These are phyloP conservation scores for Ceratobasidium sp. DNA, from an alignment of 1,284 basidiomycete species.

Conservation along the genomic window DNA sequence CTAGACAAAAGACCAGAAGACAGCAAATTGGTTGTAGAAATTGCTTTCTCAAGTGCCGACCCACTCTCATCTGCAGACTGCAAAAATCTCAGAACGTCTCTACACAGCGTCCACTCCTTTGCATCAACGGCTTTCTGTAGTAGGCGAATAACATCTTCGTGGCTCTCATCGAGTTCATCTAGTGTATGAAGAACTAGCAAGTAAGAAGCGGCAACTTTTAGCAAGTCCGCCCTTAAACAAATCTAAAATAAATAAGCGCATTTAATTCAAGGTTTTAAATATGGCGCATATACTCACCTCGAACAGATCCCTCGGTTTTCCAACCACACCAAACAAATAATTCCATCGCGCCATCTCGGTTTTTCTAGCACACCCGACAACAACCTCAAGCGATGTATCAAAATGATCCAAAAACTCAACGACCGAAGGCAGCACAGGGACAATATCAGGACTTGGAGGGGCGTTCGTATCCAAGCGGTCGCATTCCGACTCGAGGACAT, in stretches of 20 bases:
- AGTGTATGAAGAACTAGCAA: slow-evolving; percentile 94
- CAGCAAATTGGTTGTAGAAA: slow-evolving; percentile 27
- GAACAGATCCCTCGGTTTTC: slow-evolving; percentile 91
- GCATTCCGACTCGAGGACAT: slow-evolving; percentile 92
- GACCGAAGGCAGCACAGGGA: slow-evolving; percentile 74
- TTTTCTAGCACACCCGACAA: slow-evolving; percentile 96
- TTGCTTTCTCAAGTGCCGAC: slow-evolving; percentile 58
- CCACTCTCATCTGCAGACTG: slow-evolving; percentile 92
- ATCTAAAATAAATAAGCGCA: slow-evolving; percentile 64
- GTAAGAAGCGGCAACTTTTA: slow-evolving; percentile 94
- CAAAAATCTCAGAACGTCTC: slow-evolving; percentile 91
- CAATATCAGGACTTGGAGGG: slow-evolving; percentile 51
- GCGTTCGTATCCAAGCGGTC: slow-evolving; percentile 54
- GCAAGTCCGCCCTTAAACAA: slow-evolving; percentile 79
- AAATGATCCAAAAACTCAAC: slow-evolving; percentile 97
- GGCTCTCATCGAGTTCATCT: slow-evolving; percentile 87
- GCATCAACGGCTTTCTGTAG: slow-evolving; percentile 79
- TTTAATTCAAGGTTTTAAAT: no score
- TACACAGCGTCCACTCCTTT: slow-evolving; percentile 85
- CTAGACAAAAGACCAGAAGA: slow-evolving; percentile 13
- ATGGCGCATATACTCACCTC: slow-evolving; percentile 67
- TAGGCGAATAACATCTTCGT: slow-evolving; percentile 82
- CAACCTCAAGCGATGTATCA: slow-evolving; percentile 89
- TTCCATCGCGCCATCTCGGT: slow-evolving; percentile 95
- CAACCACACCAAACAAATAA: slow-evolving; percentile 90